Conservation (phyloP, 768 basidiomycete species). For the Podaxis sp. region DNA sequence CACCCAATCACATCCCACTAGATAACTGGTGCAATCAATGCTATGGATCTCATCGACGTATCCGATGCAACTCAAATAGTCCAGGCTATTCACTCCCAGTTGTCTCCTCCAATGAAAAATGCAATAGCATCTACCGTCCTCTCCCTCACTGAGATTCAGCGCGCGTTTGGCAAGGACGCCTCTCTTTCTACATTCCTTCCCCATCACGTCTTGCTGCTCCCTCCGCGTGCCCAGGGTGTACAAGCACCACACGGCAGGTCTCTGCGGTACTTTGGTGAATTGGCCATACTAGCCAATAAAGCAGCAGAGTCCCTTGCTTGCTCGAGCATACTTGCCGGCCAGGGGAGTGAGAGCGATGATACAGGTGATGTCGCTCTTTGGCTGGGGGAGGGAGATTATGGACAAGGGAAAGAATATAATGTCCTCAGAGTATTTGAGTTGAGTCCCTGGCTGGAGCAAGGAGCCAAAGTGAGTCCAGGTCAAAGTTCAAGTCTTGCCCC, state of each 20-base stretch:
- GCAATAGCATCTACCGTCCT: slow-evolving; percentile 18
- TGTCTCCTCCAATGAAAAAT: slow-evolving; percentile 1
- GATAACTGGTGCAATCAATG: too few relatives aligned
- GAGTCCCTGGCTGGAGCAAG: slow-evolving; percentile 11
- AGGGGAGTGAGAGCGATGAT: slow-evolving; percentile 53
- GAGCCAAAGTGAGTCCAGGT: slow-evolving; percentile 2
- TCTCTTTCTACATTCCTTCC: background rate
- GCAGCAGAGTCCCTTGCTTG: slow-evolving; percentile 36
- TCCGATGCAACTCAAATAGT: background rate
- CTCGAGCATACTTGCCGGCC: slow-evolving; percentile 52
- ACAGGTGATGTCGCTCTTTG: slow-evolving; percentile 49
- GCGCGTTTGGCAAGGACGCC: background rate
- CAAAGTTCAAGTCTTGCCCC: background rate
- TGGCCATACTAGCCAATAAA: slow-evolving; percentile 34
- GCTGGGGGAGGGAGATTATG: slow-evolving; percentile 40
- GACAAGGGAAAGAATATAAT: slow-evolving; percentile 15
- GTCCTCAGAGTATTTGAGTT: slow-evolving; percentile 17
- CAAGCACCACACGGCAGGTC: background rate
- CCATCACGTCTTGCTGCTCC: slow-evolving; percentile 18
- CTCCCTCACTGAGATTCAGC: slow-evolving; percentile 15
- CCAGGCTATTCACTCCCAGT: background rate
- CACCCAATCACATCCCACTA: too few relatives aligned
- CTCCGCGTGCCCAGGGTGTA: slow-evolving; percentile 5
- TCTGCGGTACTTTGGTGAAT: slow-evolving; percentile 21
- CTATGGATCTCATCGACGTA: background rate